Percentiles rank a stretch among this genome's conserved stretches.
phyloP scores from a whole-genome alignment of 2,329 filamentous ascomycete genomes.

The Exophiala dermatitidis region DNA sequence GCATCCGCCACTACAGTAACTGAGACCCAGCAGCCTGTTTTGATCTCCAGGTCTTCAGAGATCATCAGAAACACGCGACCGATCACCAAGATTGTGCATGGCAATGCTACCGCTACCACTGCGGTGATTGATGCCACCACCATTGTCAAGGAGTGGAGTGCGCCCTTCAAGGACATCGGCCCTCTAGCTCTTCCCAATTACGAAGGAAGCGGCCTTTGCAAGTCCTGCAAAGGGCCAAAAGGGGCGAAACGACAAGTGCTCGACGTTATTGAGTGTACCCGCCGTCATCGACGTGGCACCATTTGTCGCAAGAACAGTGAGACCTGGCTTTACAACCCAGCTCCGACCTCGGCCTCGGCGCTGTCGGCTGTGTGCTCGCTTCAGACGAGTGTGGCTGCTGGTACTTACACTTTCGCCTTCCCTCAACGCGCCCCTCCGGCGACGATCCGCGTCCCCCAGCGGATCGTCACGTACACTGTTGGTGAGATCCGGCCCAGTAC shows the following conservation, averaged over 20 bases:
- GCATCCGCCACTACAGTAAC: constrained; percentile 1
- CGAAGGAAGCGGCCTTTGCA: constrained; percentile 6
- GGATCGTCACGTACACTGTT: not conserved
- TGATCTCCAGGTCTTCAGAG: not conserved
- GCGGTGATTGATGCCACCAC: constrained; percentile 1
- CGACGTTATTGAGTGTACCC: constrained; percentile 1
- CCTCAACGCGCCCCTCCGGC: constrained; percentile 5
- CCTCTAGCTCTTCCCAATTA: constrained; percentile 6
- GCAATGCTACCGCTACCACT: not conserved
- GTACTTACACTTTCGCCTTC: constrained; percentile 3
- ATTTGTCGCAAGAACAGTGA: not conserved
- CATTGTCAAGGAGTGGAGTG: constrained; percentile 8
- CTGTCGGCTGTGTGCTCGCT: constrained; percentile 1
- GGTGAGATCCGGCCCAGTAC: not conserved
- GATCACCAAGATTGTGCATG: not conserved
- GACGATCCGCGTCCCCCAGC: not conserved
- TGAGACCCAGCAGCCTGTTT: constrained; percentile 1
- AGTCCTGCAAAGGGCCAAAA: not conserved
- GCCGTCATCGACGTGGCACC: not conserved
- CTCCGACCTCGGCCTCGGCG: not conserved
- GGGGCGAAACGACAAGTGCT: constrained; percentile 1
- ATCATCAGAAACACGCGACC: constrained; percentile 2
- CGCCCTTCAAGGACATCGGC: constrained; percentile 3
- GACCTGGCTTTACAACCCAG: constrained; percentile 3
- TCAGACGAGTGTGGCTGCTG: not conserved